These are phyloP conservation scores for Schizophyllum amplum DNA, from an alignment of 1,284 basidiomycete species.

Conservation along the genomic window DNA sequence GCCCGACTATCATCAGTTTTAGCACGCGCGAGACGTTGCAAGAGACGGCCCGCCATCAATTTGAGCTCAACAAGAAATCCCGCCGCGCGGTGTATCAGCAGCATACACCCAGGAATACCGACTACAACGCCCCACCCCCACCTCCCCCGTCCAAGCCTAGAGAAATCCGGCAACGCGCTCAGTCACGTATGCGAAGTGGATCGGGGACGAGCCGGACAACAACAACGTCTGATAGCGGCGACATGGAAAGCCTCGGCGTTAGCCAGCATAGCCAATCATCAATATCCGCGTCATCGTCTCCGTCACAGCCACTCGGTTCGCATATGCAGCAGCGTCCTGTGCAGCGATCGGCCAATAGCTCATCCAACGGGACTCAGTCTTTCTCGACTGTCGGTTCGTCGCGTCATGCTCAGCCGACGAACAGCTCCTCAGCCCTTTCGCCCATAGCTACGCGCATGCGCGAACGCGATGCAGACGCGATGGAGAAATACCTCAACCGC, in stretches of 20 bases:
- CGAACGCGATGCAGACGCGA: conserved; percentile 74
- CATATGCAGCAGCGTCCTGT: conserved; percentile 25
- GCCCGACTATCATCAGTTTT: conserved; percentile 28
- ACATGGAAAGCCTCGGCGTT: conserved; percentile 38
- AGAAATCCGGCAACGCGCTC: conserved; percentile 22
- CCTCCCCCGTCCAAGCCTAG: conserved; percentile 33
- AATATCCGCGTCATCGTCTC: conserved; percentile 46
- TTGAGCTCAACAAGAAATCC: conserved; percentile 69
- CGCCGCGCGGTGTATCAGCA: conserved; percentile 61
- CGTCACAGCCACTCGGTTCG: conserved; percentile 38
- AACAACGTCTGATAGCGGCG: conserved; percentile 64
- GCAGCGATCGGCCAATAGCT: not conserved
- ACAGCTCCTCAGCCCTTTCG: conserved; percentile 46
- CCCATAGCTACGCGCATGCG: conserved; percentile 70
- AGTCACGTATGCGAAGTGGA: conserved; percentile 62
- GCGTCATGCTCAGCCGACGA: conserved; percentile 8
- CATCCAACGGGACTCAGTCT: conserved; percentile 18
- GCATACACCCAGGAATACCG: conserved; percentile 38
- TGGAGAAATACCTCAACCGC: conserved; percentile 72
- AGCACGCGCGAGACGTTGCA: conserved; percentile 69
- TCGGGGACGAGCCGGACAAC: conserved; percentile 75
- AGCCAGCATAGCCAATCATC: conserved; percentile 35
- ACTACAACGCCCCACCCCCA: conserved; percentile 28
- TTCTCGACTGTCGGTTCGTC: conserved; percentile 13
- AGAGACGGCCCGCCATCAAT: conserved; percentile 66